These are phyloP conservation scores for Populus deltoides DNA, from an alignment of 345 rosid species.

Conservation along the genomic window DNA sequence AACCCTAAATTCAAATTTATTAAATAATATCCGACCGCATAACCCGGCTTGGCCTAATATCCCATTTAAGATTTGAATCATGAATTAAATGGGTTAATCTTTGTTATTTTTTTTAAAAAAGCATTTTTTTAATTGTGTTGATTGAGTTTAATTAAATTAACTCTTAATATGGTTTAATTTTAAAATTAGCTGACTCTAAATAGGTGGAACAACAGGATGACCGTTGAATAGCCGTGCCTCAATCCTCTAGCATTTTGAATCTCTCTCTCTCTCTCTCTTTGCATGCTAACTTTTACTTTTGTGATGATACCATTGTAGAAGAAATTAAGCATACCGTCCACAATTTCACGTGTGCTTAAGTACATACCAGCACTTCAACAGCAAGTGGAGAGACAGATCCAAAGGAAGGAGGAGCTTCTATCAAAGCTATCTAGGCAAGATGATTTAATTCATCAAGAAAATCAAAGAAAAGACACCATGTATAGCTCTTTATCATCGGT, in stretches of 20 bases:
- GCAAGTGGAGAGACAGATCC: slow-evolving; percentile 33
- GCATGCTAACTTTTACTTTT: background rate
- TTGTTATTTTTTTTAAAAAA: no score
- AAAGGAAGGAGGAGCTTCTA: slow-evolving; percentile 47
- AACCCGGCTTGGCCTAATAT: no score
- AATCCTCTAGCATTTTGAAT: background rate
- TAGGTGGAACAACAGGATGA: no score
- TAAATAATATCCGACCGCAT: no score
- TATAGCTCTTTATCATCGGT: slow-evolving; percentile 11
- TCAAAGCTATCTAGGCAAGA: slow-evolving; percentile 28
- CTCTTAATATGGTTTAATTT: no score
- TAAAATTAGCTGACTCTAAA: no score
- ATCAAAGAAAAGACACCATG: slow-evolving; percentile 16
- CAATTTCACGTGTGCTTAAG: slow-evolving; percentile 38
- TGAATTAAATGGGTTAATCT: no score
- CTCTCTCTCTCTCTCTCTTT: no score
- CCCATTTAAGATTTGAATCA: no score
- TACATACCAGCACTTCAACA: slow-evolving; percentile 55
- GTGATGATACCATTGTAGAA: slow-evolving; percentile 23
- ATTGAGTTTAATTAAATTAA: background rate
- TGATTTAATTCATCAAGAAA: slow-evolving; percentile 14
- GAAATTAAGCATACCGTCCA: slow-evolving; percentile 53
- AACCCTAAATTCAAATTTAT: no score
- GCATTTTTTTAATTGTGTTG: no score
- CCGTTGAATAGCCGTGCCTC: no score